Evolutionary conservation across 805 yeast genomes (phyloP), one percentile per base, ranked within the genome.

Genomic region (Vanderwaltozyma polyspora): DNA sequence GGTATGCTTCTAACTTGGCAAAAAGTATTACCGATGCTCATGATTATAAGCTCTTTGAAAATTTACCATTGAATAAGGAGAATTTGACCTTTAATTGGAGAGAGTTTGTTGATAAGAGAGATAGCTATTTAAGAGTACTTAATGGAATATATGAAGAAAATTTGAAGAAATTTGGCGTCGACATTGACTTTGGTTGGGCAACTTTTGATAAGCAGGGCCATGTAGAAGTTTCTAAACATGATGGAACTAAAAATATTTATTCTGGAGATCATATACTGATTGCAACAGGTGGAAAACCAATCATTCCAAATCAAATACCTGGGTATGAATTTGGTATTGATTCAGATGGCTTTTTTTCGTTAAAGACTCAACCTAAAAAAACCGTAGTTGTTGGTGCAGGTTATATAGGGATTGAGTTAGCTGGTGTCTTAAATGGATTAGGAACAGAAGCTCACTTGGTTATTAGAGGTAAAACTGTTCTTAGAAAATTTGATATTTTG

Each of bases 321-420:
- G 97, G 97, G 32, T 74, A 77, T 32, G 91, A 86, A 52, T 66
- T 69, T 39, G 96, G 95, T 39, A 78, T 75, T 40, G 76, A 80
- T 35, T 84, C 95, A 14, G 94, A 91, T 57, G 95, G 95, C 0
- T 91, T 91, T 58, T 91, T 91, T 54, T 73, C 72, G 42, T 66
- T 91, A 45, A 78, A 72, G 39, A 53, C 63, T 31, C 96, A 87
- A 62, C 98, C 99, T 33, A 79, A 85, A 60, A 70, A 77, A 32
- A 97, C 89, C 19, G 97, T 93, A 2, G 70, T 91, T 41, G 95
- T 91, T 10, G 99, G 99, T 48, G 95, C 95, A 25, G 99, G 99
- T 29, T 91, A 91, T 64, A 91, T 91, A 55, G 97, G 95, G 37
- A 80, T 86, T 31, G 99, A 91, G 65, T 71, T 91, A 33, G 81